These are phyloP conservation scores for Rhinocladiella mackenziei DNA, from an alignment of 2,329 filamentous ascomycete genomes.

Conservation along the genomic window DNA sequence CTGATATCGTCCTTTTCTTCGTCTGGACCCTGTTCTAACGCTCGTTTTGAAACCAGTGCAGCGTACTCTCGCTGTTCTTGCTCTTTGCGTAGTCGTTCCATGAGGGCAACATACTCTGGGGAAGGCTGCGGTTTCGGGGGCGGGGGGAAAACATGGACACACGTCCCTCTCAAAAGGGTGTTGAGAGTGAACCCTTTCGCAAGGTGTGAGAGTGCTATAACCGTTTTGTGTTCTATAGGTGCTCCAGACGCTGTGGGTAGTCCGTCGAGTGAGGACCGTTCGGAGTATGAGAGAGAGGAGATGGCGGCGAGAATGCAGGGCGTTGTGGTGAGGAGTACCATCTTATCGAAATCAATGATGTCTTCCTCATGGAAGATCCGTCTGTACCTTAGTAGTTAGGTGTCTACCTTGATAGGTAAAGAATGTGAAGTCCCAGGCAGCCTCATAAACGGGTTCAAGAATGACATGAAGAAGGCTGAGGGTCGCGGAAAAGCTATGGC, in stretches of 20 bases:
- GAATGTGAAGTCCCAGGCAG: too few species aligned
- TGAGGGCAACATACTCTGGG: conserved; percentile 78
- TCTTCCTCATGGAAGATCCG: too few species aligned
- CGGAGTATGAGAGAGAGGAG: conserved; percentile 34
- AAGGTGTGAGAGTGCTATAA: conserved; percentile 35
- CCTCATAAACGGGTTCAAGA: too few species aligned
- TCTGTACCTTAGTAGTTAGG: too few species aligned
- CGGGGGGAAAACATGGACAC: conserved; percentile 73
- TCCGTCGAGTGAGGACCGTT: conserved; percentile 31
- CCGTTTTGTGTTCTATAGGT: conserved; percentile 42
- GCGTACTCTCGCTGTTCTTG: conserved; percentile 80
- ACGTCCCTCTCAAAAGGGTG: conserved; percentile 65
- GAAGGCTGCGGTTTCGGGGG: conserved; percentile 74
- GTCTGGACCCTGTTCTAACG: conserved; percentile 40
- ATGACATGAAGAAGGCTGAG: too few species aligned
- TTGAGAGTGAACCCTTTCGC: conserved; percentile 56
- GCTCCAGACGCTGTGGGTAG: conserved; percentile 29
- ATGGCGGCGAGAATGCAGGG: conserved; percentile 39
- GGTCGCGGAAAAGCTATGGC: too few species aligned
- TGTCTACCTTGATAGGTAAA: too few species aligned
- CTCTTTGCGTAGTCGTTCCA: conserved; percentile 76
- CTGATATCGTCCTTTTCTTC: conserved; percentile 37
- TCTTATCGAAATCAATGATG: conserved; percentile 26
- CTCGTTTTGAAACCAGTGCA: conserved; percentile 58
- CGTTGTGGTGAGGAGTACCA: conserved; percentile 44